Conservation (phyloP, 805 yeast genomes). For the Myxozyma lipomycoides region DNA sequence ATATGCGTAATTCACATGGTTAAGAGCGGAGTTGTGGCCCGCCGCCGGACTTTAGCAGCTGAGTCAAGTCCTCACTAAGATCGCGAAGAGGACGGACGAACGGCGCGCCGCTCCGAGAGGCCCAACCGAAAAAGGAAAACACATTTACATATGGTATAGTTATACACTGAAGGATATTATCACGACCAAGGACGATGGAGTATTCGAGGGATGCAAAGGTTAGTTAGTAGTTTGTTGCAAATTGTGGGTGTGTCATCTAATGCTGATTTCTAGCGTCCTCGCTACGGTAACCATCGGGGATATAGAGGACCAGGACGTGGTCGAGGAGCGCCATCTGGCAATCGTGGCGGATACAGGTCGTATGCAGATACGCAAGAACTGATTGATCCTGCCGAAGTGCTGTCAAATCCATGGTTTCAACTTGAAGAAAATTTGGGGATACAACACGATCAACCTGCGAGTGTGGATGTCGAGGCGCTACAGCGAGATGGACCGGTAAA, state of each 20-base stretch:
- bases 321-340: no score
- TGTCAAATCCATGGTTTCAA: conserved; percentile 20
- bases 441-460: conserved; percentile 14
- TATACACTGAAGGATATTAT: no score
- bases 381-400: conserved; percentile 11
- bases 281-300: not conserved
- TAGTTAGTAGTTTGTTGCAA: not conserved
- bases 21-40: no score
- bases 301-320: not conserved
- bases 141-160: no score
- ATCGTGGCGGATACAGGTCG: no score
- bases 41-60: no score
- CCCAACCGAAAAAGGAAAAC: no score
- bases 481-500: not conserved
- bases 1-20: no score
- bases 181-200: no score
- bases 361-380: not conserved
- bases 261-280: not conserved
- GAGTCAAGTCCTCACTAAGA: no score
- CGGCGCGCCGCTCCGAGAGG: no score
- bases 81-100: no score
- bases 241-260: not conserved
- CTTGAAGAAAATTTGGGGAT: conserved; percentile 17
- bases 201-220: not conserved
- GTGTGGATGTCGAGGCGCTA: conserved; percentile 2